Base-by-base conservation (phyloP, 345 rosid genomes). In the Camelina sativa region DNA sequence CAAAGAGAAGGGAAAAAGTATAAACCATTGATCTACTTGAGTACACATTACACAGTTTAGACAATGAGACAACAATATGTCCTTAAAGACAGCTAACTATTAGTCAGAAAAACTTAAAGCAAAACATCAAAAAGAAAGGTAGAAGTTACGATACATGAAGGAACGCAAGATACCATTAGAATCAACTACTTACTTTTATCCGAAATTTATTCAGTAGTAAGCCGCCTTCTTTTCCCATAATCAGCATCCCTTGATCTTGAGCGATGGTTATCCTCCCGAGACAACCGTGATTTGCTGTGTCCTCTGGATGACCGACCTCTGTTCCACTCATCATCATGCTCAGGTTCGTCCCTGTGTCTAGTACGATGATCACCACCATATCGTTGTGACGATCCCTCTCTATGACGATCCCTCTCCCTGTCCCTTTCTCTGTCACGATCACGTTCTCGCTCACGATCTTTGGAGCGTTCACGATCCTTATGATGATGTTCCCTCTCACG, bases 201-300 rank as follows among this genome's bases (percentile, higher is more conserved):
- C 2, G 65, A 55, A 20, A 56, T 3, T 79, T 74, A 90, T 65
- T 90, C 92, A 2, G 86, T 80, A 6, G 86, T 79, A 62, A 86
- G 89, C 59, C 91, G 83, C 44, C 96, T 85, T 76, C 96, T 88
- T 83, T 90, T 90, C 55, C 89, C 91, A 87, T 88, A 88, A 75
- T 90, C 91, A 79, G 86, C 85, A 71, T 88, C 93, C 73, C 91
- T 86, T 66, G 91, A 88, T 67, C 86, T 83, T 28, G 90, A 84
- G 47, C 85, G 88, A 81, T 85, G 89, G 40, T 85, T 89, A 23
- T 86, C 91, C 80, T 86, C 91, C 52, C 85, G 85, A 61, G 86
- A 79, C 52, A 85, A 51, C 51, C 86, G 80, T 11, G 91, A 85
- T 79, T 84, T 90, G 80, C 84, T 86, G 73, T 82, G 89, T 44